Evolutionary conservation across 352 stramenopile genomes (phyloP).

Genomic region (Pythium plurisporium): DNA sequence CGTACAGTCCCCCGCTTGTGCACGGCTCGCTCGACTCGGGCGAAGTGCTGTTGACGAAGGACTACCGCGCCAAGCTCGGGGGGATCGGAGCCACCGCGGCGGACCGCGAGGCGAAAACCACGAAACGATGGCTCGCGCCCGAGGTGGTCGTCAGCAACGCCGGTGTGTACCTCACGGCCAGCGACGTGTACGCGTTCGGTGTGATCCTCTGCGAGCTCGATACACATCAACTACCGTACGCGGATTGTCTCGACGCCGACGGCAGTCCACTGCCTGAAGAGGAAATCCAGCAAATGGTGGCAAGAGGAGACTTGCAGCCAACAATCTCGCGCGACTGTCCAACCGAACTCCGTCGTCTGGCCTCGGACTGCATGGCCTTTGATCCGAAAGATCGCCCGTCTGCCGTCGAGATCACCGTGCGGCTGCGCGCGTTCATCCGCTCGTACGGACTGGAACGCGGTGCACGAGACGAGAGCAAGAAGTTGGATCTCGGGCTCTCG

Average conservation of each 20-base stretch:
- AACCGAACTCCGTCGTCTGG: slow-evolving; percentile 9
- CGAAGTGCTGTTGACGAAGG: slow-evolving; percentile 25
- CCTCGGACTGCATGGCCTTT: slow-evolving; percentile 16
- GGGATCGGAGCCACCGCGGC: slow-evolving; percentile 20
- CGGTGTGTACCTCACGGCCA: slow-evolving; percentile 7
- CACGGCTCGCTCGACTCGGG: slow-evolving; percentile 26
- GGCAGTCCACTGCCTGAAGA: slow-evolving; percentile 9
- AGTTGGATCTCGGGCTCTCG: slow-evolving; percentile 3
- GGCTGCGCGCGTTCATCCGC: slow-evolving; percentile 19
- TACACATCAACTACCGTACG: slow-evolving; percentile 18
- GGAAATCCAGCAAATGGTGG: slow-evolving; percentile 12
- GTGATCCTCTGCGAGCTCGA: slow-evolving; percentile 23
- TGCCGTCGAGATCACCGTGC: slow-evolving; percentile 15
- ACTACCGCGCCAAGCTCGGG: slow-evolving; percentile 22
- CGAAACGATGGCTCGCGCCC: slow-evolving; percentile 17
- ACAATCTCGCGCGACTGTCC: slow-evolving; percentile 18
- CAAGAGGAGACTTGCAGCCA: slow-evolving; percentile 11
- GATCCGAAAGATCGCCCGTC: slow-evolving; percentile 14
- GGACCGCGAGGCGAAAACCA: slow-evolving; percentile 11
- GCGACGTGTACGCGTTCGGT: slow-evolving; percentile 24
- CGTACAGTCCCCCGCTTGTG: slow-evolving; percentile 19
- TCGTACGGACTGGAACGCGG: slow-evolving; percentile 15
- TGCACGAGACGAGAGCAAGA: slow-evolving; percentile 8
- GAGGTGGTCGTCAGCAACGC: slow-evolving; percentile 7
- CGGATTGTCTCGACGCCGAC: slow-evolving; percentile 10